Evolutionary conservation across 2,329 filamentous ascomycete species (phyloP), one percentile per base, ranked within the genome.

Genomic region (Microcyclosporella mali): DNA sequence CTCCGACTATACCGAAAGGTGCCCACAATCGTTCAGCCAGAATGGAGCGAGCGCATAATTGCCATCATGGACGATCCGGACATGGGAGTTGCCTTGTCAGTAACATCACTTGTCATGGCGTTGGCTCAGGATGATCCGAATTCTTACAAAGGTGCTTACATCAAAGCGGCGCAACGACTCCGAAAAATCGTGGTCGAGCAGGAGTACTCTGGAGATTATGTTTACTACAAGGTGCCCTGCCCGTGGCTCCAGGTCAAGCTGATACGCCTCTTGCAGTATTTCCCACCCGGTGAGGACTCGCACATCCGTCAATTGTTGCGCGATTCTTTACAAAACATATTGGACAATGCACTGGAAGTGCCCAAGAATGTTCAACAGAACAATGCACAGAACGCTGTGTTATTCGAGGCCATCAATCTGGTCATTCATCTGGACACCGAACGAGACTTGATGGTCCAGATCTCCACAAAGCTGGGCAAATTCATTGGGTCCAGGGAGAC

Each of bases 321-420:
- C 35, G 85, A 95, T 61, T 90, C 89, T 1, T 69, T 98, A 36
- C 86, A 94, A 63, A 88, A 84, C 64, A 94, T 97, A 34, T 75
- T 98, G 63, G 88, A 95, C 58, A 74, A 87, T 29, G 90, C 92
- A 1, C 82, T 94, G 73, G 90, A 97, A 61, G 82, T 87, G 61
- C 92, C 88, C 40, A 98, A 97, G 70, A 98, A 98, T 58, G 92
- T 98, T 12, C 92, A 98, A 67, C 92, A 98, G 63, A 98, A 98
- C 66, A 98, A 98, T 62, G 92, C 92, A 0, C 92, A 97, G 61
- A 98, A 98, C 60, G 92, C 92, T 0, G 88, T 98, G 11, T 75
- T 98, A 1, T 98, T 98, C 60, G 92, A 98, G 71, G 94, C 92
- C 17, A 98, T 98, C 66, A 95, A 98, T 62, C 79, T 98, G 33